Evolutionary conservation across 805 yeast genomes (phyloP), one percentile per base, ranked within the genome.

Genomic region (Scheffersomyces amazonensis): DNA sequence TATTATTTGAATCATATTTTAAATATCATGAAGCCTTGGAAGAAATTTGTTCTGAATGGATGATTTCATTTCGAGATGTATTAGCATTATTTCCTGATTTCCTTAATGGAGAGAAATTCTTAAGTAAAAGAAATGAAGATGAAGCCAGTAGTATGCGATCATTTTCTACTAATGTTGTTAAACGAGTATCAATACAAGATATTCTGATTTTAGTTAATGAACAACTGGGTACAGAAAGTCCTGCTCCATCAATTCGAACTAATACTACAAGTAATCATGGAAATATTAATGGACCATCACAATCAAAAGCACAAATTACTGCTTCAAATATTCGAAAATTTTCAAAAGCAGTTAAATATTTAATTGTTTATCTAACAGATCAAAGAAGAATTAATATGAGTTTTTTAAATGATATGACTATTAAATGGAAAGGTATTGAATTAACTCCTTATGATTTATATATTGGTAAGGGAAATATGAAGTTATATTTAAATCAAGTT

Each of bases 361-460:
- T 77, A 22, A 67, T 77, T 4, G 58, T 74, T 1, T 77, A 65
- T 45, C 52, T 77, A 16, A 75, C 81, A 0, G 82, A 77, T 40
- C 73, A 76, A 38, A 57, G 81, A 47, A 53, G 83, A 32, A 71
- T 76, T 27, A 62, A 73, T 31, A 54, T 62, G 10, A 64, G 65
- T 32, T 64, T 77, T 29, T 42, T 69, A 22, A 52, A 50, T 20
- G 67, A 64, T 33, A 63, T 66, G 21, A 39, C 29, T 44, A 56
- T 51, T 39, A 54, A 56, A n/a, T 75, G 80, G 78, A 73, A 73
- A 32, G 74, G 73, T 3, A 57, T 69, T 11, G 57, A 64, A 11
- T 61, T 77, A 3, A 60, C 69, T 2, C 65, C 69, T 0, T 56
- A 56, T 16, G 68, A 77, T 29, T 63, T 76, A n/a, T 68, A 68